Base-by-base conservation (phyloP, 2,329 filamentous ascomycete genomes). In the Blumeriella jaapii region DNA sequence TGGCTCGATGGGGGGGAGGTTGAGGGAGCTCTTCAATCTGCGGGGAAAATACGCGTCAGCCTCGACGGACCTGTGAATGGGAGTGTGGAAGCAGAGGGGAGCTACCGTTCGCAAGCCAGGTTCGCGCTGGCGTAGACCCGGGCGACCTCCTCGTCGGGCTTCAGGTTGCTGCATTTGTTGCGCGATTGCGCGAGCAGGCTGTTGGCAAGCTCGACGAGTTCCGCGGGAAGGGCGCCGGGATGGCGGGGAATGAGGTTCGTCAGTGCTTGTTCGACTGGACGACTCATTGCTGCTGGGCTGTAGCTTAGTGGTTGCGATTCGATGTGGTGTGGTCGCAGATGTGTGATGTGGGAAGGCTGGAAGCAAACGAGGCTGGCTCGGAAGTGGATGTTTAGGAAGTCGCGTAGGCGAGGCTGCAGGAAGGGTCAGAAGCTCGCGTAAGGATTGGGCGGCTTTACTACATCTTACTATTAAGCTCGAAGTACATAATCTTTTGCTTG, bases 71-170 rank as follows among this genome's bases (percentile, higher is more conserved):
- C 31, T 18, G 17, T 6, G 20, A 3, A n/a, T 7, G 5, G 11
- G 20, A 5, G 19, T 25, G 13, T 13, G n/a, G 30, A 10, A 6
- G 35, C 31, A 31, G 25, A 14, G 12, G 31, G 16, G 14, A 31
- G 49, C 28, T 61, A 83, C 82, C 83, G 74, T 49, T 89, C 84
- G 55, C 87, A 96, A 13, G 91, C 91, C 41, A 98, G 71, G 59
- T 94, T 79, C 10, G 83, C 82, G 56, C 86, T 94, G 3, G 80
- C 82, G 57, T 91, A 91, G 4, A 73, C 69, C 13, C 87, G 71
- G n/a, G 80, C 84, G 45, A 91, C 76, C 57, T 95, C 87, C 57
- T 94, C 86, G 37, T 93, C 84, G 3, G 77, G 69, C 55, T 86
- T 93, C 34, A 95, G 65, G 11, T 72, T 80, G 52, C 74, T 78